phyloP scores from a whole-genome alignment of 305 asterid genomes.

The Fraxinus latifolia region DNA sequence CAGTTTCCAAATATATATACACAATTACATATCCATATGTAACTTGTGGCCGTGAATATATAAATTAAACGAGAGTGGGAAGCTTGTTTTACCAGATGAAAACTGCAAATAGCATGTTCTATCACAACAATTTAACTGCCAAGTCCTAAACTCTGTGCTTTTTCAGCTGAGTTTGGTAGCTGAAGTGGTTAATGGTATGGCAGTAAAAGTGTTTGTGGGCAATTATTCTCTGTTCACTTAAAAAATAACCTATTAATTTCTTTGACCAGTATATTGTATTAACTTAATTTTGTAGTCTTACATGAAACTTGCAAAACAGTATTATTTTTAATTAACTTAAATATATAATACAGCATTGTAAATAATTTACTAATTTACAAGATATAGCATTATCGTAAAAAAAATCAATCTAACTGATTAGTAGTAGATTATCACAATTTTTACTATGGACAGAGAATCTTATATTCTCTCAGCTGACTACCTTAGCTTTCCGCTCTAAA shows the following conservation, averaged over 20 bases:
- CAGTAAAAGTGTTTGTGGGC: not conserved
- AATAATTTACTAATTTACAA: not conserved
- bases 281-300: not conserved
- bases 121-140: not conserved
- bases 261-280: not conserved
- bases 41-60: not conserved
- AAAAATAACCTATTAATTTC: not conserved
- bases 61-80: not conserved
- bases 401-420: not conserved
- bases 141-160: not conserved
- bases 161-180: not conserved
- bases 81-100: slow-evolving; percentile 5
- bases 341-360: not conserved
- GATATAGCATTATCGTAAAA: not conserved
- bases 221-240: not conserved
- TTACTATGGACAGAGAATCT: not conserved
- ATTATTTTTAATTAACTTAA: not conserved
- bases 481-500: not conserved
- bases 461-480: not conserved
- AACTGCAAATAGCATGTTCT: not conserved
- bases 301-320: not conserved
- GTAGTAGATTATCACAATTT: not conserved
- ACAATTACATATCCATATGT: not conserved
- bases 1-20: not conserved
- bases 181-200: not conserved